Conservation (phyloP, 2,329 filamentous ascomycete species). For the Cladorrhinum sp. region DNA sequence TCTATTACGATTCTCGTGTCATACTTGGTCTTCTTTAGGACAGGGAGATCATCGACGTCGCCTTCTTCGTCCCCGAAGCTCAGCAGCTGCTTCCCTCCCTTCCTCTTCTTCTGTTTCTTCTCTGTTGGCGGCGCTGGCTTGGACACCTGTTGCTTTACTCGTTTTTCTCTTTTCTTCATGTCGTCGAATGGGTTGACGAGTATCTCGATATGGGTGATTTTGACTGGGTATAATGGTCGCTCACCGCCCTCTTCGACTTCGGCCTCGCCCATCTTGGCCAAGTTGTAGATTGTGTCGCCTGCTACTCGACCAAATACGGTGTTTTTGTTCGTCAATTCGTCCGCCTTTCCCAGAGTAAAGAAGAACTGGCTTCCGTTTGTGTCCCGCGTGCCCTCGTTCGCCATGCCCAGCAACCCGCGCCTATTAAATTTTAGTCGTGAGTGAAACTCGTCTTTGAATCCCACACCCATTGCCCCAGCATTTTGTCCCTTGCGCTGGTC, state of each 20-base stretch:
- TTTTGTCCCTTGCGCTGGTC: conserved; percentile 62
- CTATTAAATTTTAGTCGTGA: conserved; percentile 89
- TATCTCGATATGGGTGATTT: conserved; percentile 71
- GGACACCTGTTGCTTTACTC: conserved; percentile 49
- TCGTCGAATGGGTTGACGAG: conserved; percentile 79
- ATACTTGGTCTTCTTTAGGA: conserved; percentile 74
- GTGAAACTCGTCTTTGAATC: conserved; percentile 84
- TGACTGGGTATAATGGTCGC: conserved; percentile 80
- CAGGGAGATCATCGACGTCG: conserved; percentile 53
- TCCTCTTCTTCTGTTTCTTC: conserved; percentile 67
- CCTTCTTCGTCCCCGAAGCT: conserved; percentile 75
- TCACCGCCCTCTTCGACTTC: conserved; percentile 79
- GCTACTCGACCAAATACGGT: conserved; percentile 90
- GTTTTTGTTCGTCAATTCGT: conserved; percentile 84
- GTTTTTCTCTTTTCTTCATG: conserved; percentile 67
- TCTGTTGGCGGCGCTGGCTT: conserved; percentile 40
- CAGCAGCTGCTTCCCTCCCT: conserved; percentile 70
- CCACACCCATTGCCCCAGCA: conserved; percentile 56
- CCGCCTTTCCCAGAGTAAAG: conserved; percentile 80
- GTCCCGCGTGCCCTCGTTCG: conserved; percentile 73
- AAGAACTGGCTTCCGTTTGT: conserved; percentile 98
- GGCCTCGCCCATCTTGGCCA: conserved; percentile 87
- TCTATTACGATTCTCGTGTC: conserved; percentile 71
- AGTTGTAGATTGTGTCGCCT: conserved; percentile 92
- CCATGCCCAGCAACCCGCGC: conserved; percentile 90